phyloP scores from a whole-genome alignment of 805 yeast genomes.

The Brettanomyces naardenensis region DNA sequence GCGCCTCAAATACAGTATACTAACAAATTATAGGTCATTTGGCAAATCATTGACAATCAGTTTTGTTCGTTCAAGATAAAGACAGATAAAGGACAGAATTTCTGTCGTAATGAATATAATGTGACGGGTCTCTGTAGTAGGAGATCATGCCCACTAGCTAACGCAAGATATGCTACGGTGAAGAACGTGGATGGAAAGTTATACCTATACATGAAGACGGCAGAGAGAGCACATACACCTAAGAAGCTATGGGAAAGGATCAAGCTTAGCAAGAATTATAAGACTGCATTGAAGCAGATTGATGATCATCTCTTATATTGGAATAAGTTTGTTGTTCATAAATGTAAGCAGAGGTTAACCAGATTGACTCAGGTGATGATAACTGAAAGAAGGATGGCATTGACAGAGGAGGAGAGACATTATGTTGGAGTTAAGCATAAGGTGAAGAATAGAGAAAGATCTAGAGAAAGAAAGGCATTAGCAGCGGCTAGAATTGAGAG shows the following conservation, averaged over 20 bases:
- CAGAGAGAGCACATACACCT: slow-evolving; percentile 96
- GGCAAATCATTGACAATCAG: slow-evolving; percentile 95
- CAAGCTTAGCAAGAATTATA: slow-evolving; percentile 80
- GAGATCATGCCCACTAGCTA: slow-evolving; percentile 94
- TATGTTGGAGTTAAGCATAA: slow-evolving; percentile 90
- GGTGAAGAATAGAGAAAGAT: slow-evolving; percentile 89
- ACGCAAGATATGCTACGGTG: slow-evolving; percentile 84
- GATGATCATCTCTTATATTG: slow-evolving; percentile 85
- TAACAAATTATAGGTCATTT: slow-evolving; percentile 66
- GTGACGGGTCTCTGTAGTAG: slow-evolving; percentile 91
- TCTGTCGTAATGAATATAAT: slow-evolving; percentile 93
- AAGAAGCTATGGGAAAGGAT: slow-evolving; percentile 92
- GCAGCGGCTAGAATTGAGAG: slow-evolving; percentile 96
- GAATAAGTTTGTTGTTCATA: slow-evolving; percentile 86
- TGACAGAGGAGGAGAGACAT: slow-evolving; percentile 90
- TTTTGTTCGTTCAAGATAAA: slow-evolving; percentile 92
- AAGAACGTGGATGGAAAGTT: slow-evolving; percentile 72
- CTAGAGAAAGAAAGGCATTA: slow-evolving; percentile 92
- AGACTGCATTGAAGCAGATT: slow-evolving; percentile 79
- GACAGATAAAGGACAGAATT: slow-evolving; percentile 82
- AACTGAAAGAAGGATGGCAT: slow-evolving; percentile 87
- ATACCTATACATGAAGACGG: slow-evolving; percentile 90
- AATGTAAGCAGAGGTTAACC: slow-evolving; percentile 93
- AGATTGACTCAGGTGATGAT: slow-evolving; percentile 92
- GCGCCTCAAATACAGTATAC: slow-evolving; percentile 1